phyloP scores from a whole-genome alignment of 176 grass and related monocot species.

The Aegilops longissima region DNA sequence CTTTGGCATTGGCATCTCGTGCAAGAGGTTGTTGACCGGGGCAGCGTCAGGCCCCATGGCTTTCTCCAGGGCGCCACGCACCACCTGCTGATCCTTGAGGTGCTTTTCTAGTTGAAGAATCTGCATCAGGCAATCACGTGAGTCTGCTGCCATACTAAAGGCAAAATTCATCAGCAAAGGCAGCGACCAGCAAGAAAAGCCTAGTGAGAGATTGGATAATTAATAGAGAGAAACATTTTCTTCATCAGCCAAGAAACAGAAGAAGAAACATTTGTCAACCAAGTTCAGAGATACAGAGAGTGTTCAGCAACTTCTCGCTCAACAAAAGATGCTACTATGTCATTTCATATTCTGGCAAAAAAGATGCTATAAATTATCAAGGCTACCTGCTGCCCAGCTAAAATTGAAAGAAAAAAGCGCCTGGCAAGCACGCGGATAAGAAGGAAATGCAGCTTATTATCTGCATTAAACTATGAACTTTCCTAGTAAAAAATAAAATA shows the following conservation, averaged over 20 bases:
- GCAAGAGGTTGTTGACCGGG: conserved; percentile 53
- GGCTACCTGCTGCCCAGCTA: background rate
- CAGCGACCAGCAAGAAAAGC: background rate
- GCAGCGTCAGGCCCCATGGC: conserved; percentile 61
- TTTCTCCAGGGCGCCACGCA: conserved; percentile 76
- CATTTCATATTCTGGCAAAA: background rate
- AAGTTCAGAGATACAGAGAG: background rate
- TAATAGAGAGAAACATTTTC: background rate
- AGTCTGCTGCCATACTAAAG: background rate
- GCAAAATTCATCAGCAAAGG: background rate
- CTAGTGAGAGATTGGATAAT: background rate
- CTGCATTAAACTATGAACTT: background rate
- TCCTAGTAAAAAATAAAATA: background rate
- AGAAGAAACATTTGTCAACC: background rate
- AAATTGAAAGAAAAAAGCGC: background rate
- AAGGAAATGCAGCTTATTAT: background rate
- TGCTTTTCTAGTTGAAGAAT: conserved; percentile 79
- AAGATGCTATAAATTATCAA: background rate
- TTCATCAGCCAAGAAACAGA: background rate
- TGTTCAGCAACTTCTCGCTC: background rate
- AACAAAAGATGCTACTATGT: background rate
- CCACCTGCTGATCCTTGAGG: conserved; percentile 71
- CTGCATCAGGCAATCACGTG: conserved; percentile 43
- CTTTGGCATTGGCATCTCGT: conserved; percentile 77
- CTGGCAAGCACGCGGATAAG: background rate